Conservation (phyloP, 1,284 basidiomycete species). For the Malassezia furfur region DNA sequence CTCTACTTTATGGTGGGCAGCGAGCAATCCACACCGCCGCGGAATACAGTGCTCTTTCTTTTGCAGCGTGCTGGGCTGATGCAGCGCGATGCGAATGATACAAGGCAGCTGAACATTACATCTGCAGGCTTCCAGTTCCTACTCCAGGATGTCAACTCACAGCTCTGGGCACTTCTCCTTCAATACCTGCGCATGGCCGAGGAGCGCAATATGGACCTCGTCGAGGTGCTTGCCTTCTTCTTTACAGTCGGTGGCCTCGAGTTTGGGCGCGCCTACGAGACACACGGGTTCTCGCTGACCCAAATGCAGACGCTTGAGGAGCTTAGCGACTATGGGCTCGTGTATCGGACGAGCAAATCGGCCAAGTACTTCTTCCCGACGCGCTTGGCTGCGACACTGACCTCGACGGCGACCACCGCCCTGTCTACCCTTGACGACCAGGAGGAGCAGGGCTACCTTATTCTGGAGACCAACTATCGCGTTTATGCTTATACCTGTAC, state of each 20-base stretch:
- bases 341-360: constrained; percentile 60
- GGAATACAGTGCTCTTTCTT: constrained; percentile 71
- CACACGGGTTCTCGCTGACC: constrained; percentile 66
- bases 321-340: constrained; percentile 84
- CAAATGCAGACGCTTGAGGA: constrained; percentile 82
- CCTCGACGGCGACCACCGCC: constrained; percentile 52
- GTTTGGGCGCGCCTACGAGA: constrained; percentile 58
- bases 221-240: constrained; percentile 84
- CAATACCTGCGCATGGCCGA: constrained; percentile 58
- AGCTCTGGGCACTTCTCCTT: constrained; percentile 90
- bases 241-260: constrained; percentile 53
- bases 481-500: constrained; percentile 92
- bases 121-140: constrained; percentile 94
- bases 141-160: constrained; percentile 86
- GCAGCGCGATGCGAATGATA: constrained; percentile 40
- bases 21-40: constrained; percentile 62
- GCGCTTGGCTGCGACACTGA: constrained; percentile 87
- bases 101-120: constrained; percentile 60
- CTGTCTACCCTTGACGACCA: constrained; percentile 32
- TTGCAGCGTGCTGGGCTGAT: constrained; percentile 80
- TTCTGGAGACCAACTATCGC: constrained; percentile 96
- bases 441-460: constrained; percentile 66
- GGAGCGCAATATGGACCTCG: constrained; percentile 61
- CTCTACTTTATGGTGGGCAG: constrained; percentile 98
- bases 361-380: constrained; percentile 69